phyloP scores from a whole-genome alignment of 306 rosid species.

The Lathyrus oleraceus region DNA sequence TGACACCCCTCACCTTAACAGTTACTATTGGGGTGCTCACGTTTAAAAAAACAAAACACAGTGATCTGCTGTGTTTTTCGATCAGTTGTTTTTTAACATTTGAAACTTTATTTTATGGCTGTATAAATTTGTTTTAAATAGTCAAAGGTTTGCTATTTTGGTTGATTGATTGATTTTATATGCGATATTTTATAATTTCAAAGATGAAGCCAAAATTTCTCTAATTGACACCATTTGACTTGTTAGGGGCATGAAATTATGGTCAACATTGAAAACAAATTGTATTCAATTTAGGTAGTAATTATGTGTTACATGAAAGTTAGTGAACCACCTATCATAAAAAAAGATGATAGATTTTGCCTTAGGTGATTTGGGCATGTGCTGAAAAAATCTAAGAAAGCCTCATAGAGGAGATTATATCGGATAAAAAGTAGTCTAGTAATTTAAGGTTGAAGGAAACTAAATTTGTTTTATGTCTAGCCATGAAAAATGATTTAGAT shows the following conservation, averaged over 20 bases:
- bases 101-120: neutral
- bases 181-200: slow-evolving; percentile 25
- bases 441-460: slow-evolving; percentile 5
- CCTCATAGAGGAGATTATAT: neutral
- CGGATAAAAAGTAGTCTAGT: neutral
- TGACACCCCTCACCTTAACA: too few relatives aligned
- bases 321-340: neutral
- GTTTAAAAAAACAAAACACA: neutral
- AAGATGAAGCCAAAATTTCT: slow-evolving; percentile 7
- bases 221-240: slow-evolving; percentile 13
- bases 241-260: neutral
- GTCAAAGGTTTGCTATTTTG: neutral
- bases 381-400: neutral
- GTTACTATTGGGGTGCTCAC: slow-evolving; percentile 7
- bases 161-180: slow-evolving; percentile 22
- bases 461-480: neutral
- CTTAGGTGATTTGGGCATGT: slow-evolving; percentile 3
- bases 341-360: neutral
- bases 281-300: neutral
- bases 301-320: neutral
- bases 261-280: neutral
- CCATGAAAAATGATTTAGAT: neutral
- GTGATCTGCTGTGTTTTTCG: slow-evolving; percentile 4
- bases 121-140: slow-evolving; percentile 4
- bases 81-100: neutral